Evolutionary conservation across 495 filamentous ascomycete genomes (phyloP), one percentile per base, ranked within the genome.

Genomic region (Staphylotrichum tortipilum): DNA sequence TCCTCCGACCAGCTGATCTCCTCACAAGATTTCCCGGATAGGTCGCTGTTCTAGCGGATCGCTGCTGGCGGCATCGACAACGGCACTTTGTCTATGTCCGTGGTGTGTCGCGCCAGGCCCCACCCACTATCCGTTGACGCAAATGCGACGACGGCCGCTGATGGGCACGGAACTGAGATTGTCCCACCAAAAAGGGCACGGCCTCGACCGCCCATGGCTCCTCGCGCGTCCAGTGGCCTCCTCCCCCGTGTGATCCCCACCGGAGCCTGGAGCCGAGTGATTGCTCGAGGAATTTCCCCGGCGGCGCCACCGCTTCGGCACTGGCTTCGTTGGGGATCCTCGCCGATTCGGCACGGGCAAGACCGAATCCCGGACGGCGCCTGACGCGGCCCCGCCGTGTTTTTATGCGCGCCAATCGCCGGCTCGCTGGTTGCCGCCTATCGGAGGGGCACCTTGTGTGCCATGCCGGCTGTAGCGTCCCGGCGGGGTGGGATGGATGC

Each of bases 331-430:
- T 37, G 18, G 37, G 2, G n/a, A n/a, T n/a, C 33, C 28, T 33
- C 30, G 21, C 44, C 30, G 37, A 38, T 19, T 49, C 50, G 55
- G 50, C 37, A 43, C 31, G 29, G 30, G 33, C 50, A 47, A 50
- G 40, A 38, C 50, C 50, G 55, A 50, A 37, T 18, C 31, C 50
- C 40, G 26, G 43, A 40, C 43, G 29, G 36, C 19, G 49, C 24
- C 28, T 23, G 33, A 29, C n/a, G 6, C 7, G 12, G 4, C 7
- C 4, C 14, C 39, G 7, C 22, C 30, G 26, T 15, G 22, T 23
- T 22, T 33, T 15, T 52, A 44, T 45, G 41, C 50, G 42, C 50
- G 43, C 50, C 50, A 52, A 52, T 52, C 50, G 47, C 22, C 33
- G 26, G 23, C 12, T 24, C 9, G n/a, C n/a, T 0, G 26, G 31